Evolutionary conservation across 2,329 filamentous ascomycete species (phyloP), one percentile per base, ranked within the genome.

Genomic region (Penicillium sp.): DNA sequence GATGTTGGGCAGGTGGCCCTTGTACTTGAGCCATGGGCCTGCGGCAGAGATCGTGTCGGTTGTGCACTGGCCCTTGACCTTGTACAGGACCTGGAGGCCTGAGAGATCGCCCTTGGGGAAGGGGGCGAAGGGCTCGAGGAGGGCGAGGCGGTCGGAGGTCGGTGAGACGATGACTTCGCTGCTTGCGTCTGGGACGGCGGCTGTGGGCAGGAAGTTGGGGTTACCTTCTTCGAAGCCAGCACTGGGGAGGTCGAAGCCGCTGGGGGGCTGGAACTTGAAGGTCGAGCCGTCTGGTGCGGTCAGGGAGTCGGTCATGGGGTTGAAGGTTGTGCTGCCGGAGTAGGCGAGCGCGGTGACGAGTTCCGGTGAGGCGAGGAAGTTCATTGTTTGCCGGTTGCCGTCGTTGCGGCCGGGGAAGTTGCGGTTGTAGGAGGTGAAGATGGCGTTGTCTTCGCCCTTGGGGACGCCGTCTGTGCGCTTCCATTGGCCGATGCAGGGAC

Each of bases 381-480:
- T 99, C 93, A 97, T 97, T 9, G 94, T 99, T 42, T 89, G 88
- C 23, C 90, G 88, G 80, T 99, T 99, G 61, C 94, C 94, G 72
- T 99, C 94, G 75, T 99, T 99, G 64, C 94, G 90, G 60, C 91
- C 93, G 50, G 90, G 90, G 82, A 99, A 99, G 79, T 99, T 99
- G 60, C 94, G 90, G 83, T 99, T 99, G 81, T 97, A 99, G 0
- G 93, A 97, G 10, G 92, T 93, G 70, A 99, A 86, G 69, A 99
- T 97, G 61, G 94, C 94, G 72, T 99, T 99, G 53, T 86, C 81
- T 58, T 93, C 90, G 61, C 92, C 93, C 79, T 96, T 96, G 66
- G 79, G 76, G 19, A 96, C 85, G 23, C 87, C 89, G 71, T 97
- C 94, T 19, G 90, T 93, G 57, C 94, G 88, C 73, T 90, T 90